Conservation (phyloP, 2,329 filamentous ascomycete genomes). For the Phaeosphaeriaceae sp. region DNA sequence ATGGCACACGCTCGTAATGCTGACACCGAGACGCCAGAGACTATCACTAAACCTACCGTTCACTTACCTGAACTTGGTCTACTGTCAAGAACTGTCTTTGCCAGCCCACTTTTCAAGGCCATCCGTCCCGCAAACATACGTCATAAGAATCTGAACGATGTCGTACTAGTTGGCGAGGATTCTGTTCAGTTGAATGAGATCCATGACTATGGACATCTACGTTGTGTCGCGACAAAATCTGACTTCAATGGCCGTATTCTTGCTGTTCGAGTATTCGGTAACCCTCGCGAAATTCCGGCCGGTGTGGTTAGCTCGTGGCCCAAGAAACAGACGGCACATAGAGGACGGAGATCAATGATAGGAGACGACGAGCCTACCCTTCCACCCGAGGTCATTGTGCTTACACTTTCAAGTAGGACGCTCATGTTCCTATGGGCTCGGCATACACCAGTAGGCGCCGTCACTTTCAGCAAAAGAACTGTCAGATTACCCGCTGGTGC, state of each 20-base stretch:
- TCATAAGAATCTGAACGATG: slow-evolving; percentile 73
- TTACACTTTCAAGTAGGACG: slow-evolving; percentile 76
- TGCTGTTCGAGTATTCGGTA: slow-evolving; percentile 77
- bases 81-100: slow-evolving; percentile 77
- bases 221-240: slow-evolving; percentile 75
- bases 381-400: slow-evolving; percentile 80
- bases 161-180: slow-evolving; percentile 84
- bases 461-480: slow-evolving; percentile 67
- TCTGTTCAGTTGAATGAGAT: slow-evolving; percentile 83
- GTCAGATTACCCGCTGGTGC: slow-evolving; percentile 65
- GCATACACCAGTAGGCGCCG: slow-evolving; percentile 50
- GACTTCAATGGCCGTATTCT: slow-evolving; percentile 82
- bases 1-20: slow-evolving; percentile 43
- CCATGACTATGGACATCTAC: slow-evolving; percentile 70
- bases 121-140: slow-evolving; percentile 82
- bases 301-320: slow-evolving; percentile 28
- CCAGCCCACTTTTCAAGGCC: slow-evolving; percentile 76
- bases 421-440: slow-evolving; percentile 77
- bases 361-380: slow-evolving; percentile 25
- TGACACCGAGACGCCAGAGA: slow-evolving; percentile 34
- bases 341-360: slow-evolving; percentile 17
- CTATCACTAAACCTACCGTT: slow-evolving; percentile 39
- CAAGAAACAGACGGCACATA: slow-evolving; percentile 18
- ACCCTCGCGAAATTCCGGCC: slow-evolving; percentile 30
- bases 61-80: slow-evolving; percentile 68